Evolutionary conservation across 441 rosid genomes (phyloP).

Genomic region (Aleurites moluccanus): DNA sequence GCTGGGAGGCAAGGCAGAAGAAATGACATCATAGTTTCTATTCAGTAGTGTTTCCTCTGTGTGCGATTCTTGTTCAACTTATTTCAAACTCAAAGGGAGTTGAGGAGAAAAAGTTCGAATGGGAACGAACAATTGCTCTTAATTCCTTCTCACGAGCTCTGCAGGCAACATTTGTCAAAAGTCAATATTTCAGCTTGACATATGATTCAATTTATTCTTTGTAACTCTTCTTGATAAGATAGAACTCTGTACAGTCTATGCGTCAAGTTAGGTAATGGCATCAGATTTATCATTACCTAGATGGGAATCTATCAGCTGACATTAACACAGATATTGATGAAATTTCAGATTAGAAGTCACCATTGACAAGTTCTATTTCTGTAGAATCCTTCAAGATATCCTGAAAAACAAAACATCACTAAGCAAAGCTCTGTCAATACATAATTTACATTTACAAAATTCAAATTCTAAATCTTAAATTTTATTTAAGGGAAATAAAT

Average conservation of each 20-base stretch:
- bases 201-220: constrained; percentile 7
- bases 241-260: too few relatives aligned
- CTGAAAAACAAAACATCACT: constrained; percentile 38
- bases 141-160: constrained; percentile 37
- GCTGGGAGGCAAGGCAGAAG: constrained; percentile 61
- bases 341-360: constrained; percentile 44
- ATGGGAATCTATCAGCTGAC: constrained; percentile 29
- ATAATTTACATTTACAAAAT: too few relatives aligned
- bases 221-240: constrained; percentile 2
- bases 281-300: constrained; percentile 41
- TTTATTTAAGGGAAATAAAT: too few relatives aligned
- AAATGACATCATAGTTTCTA: constrained; percentile 28
- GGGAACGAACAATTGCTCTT: constrained; percentile 30
- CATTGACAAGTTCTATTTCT: constrained; percentile 36
- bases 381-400: constrained; percentile 37
- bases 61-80: constrained; percentile 34
- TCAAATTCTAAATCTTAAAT: too few relatives aligned
- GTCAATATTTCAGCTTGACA: constrained; percentile 17
- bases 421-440: too few relatives aligned
- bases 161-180: constrained; percentile 28
- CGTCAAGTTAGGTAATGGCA: constrained; percentile 12
- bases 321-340: constrained; percentile 41
- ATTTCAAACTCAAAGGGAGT: constrained; percentile 17
- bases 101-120: constrained; percentile 4
- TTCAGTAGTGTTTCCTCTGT: constrained; percentile 29